phyloP scores from a whole-genome alignment of 2,329 filamentous ascomycete species.

The Colletotrichum australisinense region DNA sequence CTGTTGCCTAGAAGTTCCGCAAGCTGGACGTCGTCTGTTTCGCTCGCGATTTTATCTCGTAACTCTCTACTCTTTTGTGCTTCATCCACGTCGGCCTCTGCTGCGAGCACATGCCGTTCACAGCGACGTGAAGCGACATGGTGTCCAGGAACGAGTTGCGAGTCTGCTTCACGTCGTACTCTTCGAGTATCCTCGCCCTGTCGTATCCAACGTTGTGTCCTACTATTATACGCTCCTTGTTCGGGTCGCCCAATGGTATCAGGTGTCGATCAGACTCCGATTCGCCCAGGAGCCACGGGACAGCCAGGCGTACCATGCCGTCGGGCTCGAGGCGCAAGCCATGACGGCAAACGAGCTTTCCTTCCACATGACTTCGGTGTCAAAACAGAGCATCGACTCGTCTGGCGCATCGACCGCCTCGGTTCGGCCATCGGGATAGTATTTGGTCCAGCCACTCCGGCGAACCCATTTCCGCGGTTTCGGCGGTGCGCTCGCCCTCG shows the following conservation, averaged over 20 bases:
- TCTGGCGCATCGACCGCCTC: conserved; percentile 82
- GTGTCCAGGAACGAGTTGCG: conserved; percentile 93
- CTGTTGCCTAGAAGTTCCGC: conserved; percentile 76
- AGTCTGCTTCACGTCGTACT: conserved; percentile 87
- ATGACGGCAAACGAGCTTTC: conserved; percentile 93
- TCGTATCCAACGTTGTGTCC: conserved; percentile 98
- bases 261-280: conserved; percentile 82
- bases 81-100: conserved; percentile 98
- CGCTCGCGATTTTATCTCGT: conserved; percentile 80
- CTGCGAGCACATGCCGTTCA: conserved; percentile 98
- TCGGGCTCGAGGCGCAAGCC: conserved; percentile 92
- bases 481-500: conserved; percentile 67
- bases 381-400: conserved; percentile 87
- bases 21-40: conserved; percentile 78
- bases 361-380: conserved; percentile 97
- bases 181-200: conserved; percentile 86
- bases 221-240: conserved; percentile 80
- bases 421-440: conserved; percentile 76
- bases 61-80: conserved; percentile 91
- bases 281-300: conserved; percentile 95
- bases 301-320: conserved; percentile 96
- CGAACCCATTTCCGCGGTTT: conserved; percentile 79
- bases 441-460: conserved; percentile 94
- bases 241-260: conserved; percentile 85
- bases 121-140: conserved; percentile 97